These are phyloP conservation scores for Oryza nivara DNA, from an alignment of 176 grass and related monocot species.

Conservation along the genomic window DNA sequence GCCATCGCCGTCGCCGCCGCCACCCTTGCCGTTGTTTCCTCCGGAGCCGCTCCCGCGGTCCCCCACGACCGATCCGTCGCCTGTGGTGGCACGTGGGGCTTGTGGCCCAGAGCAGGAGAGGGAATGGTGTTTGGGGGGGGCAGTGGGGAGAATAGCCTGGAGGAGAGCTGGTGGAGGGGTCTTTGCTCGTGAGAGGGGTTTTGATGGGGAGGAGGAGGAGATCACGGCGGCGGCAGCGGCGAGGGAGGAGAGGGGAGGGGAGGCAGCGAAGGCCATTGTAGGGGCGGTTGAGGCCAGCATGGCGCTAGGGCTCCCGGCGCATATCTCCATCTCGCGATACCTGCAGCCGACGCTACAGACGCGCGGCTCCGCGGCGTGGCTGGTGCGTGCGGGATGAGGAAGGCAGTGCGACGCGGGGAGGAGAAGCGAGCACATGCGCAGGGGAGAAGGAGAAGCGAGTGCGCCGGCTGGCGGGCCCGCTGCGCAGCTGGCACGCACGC, in stretches of 20 bases:
- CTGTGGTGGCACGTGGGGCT: slow-evolving; percentile 29
- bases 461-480: no score
- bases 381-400: no score
- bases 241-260: slow-evolving; percentile 53
- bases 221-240: neutral
- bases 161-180: slow-evolving; percentile 28
- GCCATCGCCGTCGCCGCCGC: slow-evolving; percentile 21
- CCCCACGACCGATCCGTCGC: slow-evolving; percentile 40
- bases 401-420: no score
- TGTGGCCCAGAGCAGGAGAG: slow-evolving; percentile 49
- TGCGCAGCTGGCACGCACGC: no score
- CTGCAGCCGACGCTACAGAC: no score
- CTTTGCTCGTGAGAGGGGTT: slow-evolving; percentile 22
- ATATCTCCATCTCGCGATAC: no score
- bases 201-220: neutral
- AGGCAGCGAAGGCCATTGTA: slow-evolving; percentile 61
- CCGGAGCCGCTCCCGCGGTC: slow-evolving; percentile 21
- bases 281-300: no score
- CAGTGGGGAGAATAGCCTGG: slow-evolving; percentile 30
- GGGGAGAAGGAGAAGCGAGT: no score
- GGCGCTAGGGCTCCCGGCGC: no score
- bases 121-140: slow-evolving; percentile 8
- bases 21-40: slow-evolving; percentile 35
- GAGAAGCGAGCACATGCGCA: no score
- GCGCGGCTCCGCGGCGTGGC: no score